Evolutionary conservation across 2,329 filamentous ascomycete genomes (phyloP).

Genomic region (Xylaria sp.): DNA sequence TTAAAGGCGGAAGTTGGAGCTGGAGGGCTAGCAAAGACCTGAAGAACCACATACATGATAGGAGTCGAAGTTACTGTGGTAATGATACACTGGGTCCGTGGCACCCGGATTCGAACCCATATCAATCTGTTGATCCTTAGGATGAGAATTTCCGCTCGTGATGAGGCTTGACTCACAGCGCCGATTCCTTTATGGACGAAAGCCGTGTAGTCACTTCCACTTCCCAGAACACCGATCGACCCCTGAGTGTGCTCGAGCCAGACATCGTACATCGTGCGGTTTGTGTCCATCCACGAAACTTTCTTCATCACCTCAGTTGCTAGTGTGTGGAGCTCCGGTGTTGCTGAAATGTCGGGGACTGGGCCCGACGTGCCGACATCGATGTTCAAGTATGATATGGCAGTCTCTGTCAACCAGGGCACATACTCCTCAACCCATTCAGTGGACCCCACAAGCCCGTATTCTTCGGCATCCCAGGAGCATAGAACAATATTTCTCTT

Average conservation of each 20-base stretch:
- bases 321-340: constrained; percentile 69
- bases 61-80: constrained; percentile 83
- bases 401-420: constrained; percentile 71
- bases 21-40: too few species aligned
- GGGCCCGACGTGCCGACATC: constrained; percentile 68
- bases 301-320: constrained; percentile 64
- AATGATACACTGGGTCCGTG: constrained; percentile 67
- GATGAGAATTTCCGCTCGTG: constrained; percentile 38
- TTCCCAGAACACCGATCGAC: constrained; percentile 61
- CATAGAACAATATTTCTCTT: constrained; percentile 78
- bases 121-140: constrained; percentile 51
- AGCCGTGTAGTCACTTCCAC: constrained; percentile 68
- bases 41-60: constrained; percentile 51
- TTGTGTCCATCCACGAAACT: constrained; percentile 59
- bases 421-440: constrained; percentile 87
- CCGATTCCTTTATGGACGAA: constrained; percentile 61
- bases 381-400: constrained; percentile 80
- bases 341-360: constrained; percentile 58
- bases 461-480: constrained; percentile 74
- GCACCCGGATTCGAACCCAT: constrained; percentile 52
- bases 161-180: constrained; percentile 39
- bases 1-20: too few species aligned
- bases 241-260: constrained; percentile 48
- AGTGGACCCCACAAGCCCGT: constrained; percentile 77
- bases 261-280: constrained; percentile 44